Percentiles rank a stretch among this genome's conserved stretches.
Evolutionary conservation across 352 stramenopile genomes (phyloP).

Genomic region (Globisporangium paroecandrum): DNA sequence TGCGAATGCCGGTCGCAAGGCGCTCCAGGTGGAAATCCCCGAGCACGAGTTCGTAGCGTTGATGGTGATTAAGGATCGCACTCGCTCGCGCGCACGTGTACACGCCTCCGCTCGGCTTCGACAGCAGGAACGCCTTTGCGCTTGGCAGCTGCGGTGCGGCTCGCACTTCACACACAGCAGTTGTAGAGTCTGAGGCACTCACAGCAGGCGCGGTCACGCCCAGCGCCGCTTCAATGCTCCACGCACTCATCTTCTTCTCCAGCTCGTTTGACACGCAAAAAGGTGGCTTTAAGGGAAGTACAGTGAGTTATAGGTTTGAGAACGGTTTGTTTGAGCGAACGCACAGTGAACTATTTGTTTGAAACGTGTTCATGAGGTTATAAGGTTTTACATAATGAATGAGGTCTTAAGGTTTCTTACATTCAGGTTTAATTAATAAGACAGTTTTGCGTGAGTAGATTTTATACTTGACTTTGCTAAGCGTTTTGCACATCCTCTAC

Average conservation of each 20-base stretch:
- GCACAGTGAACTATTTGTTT: not conserved
- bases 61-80: not conserved
- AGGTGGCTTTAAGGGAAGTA: not conserved
- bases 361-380: not conserved
- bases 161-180: not conserved
- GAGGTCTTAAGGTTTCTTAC: not conserved
- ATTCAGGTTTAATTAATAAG: not conserved
- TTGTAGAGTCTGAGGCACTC: not conserved
- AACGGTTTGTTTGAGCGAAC: no score
- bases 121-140: constrained; percentile 49
- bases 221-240: constrained; percentile 1
- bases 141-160: constrained; percentile 8
- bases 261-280: not conserved
- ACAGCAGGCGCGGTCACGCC: not conserved
- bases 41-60: constrained; percentile 26
- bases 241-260: not conserved
- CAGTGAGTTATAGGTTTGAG: not conserved
- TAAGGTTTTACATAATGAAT: not conserved
- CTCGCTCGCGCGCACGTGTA: constrained; percentile 60
- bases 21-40: constrained; percentile 63
- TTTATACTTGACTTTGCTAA: not conserved
- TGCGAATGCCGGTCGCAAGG: constrained; percentile 22
- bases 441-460: not conserved
- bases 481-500: not conserved
- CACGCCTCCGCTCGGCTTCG: constrained; percentile 36